phyloP scores from a whole-genome alignment of 1,284 basidiomycete genomes.

The Malassezia brasiliensis region DNA sequence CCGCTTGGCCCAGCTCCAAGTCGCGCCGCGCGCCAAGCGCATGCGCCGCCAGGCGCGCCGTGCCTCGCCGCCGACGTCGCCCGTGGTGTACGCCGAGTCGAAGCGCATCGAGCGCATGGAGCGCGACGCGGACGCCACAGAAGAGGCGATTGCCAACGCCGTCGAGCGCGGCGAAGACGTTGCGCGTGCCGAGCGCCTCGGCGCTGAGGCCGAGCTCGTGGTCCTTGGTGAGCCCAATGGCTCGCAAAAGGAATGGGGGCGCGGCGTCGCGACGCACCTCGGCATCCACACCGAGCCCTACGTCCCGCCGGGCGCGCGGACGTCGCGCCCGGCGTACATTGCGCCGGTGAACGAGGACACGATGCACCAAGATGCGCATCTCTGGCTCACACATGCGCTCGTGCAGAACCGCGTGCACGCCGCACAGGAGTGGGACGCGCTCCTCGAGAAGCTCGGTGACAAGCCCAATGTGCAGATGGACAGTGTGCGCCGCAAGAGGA shows the following conservation, averaged over 20 bases:
- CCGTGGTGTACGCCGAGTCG: slow-evolving; percentile 7
- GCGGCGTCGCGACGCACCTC: slow-evolving; percentile 40
- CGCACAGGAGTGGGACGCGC: slow-evolving; percentile 34
- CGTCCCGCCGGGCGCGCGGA: slow-evolving; percentile 24
- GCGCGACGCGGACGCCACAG: slow-evolving; percentile 25
- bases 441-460: slow-evolving; percentile 27
- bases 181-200: slow-evolving; percentile 33
- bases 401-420: slow-evolving; percentile 36
- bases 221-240: slow-evolving; percentile 43
- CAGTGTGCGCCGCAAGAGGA: slow-evolving; percentile 44
- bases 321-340: background rate
- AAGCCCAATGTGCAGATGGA: slow-evolving; percentile 31
- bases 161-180: slow-evolving; percentile 42
- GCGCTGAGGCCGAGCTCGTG: slow-evolving; percentile 43
- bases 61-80: slow-evolving; percentile 7
- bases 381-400: slow-evolving; percentile 41
- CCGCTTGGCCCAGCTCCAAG: slow-evolving; percentile 1
- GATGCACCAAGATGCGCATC: slow-evolving; percentile 34
- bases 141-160: slow-evolving; percentile 36
- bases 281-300: slow-evolving; percentile 38
- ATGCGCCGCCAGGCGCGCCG: slow-evolving; percentile 1
- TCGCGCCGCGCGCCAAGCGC: slow-evolving; percentile 6
- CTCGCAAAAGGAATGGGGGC: slow-evolving; percentile 33
- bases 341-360: background rate
- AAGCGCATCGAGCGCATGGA: slow-evolving; percentile 6